phyloP scores from a whole-genome alignment of 257 asterid genomes.

The Misopates orontium region DNA sequence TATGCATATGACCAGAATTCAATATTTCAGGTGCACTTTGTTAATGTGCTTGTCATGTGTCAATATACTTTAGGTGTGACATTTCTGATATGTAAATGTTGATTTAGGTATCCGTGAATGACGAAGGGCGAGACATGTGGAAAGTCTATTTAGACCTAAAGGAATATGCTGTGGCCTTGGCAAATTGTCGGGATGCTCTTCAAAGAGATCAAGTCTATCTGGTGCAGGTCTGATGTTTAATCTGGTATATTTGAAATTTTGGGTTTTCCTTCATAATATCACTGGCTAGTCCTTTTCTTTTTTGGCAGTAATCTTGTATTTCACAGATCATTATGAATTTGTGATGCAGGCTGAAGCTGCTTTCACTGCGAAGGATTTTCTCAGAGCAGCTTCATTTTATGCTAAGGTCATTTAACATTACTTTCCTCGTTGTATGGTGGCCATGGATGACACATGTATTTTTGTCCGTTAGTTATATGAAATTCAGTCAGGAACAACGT shows the following conservation, averaged over 20 bases:
- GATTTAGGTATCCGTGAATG: constrained; percentile 85
- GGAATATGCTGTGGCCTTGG: constrained; percentile 91
- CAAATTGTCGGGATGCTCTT: constrained; percentile 82
- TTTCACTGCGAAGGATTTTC: constrained; percentile 79
- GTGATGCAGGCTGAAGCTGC: constrained; percentile 92
- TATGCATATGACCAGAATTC: constrained; percentile 93
- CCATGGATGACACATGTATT: not conserved
- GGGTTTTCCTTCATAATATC: constrained; percentile 16
- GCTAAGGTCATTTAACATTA: constrained; percentile 65
- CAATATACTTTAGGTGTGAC: constrained; percentile 4
- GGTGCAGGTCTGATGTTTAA: constrained; percentile 66
- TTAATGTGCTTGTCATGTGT: constrained; percentile 24
- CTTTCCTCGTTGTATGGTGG: constrained; percentile 10
- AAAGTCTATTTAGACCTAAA: constrained; percentile 88
- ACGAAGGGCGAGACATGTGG: constrained; percentile 99
- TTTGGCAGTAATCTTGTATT: constrained; percentile 1
- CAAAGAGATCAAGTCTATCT: constrained; percentile 97
- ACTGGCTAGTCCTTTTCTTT: constrained; percentile 8
- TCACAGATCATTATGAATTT: constrained; percentile 31
- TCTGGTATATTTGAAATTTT: constrained; percentile 19
- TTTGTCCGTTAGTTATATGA: constrained; percentile 6
- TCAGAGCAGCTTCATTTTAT: constrained; percentile 93
- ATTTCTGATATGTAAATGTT: constrained; percentile 26
- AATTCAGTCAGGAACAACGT: constrained; percentile 14
- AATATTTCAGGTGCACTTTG: constrained; percentile 76